Evolutionary conservation across 2,329 filamentous ascomycete species (phyloP).

Genomic region (Colletotrichum eleusines): DNA sequence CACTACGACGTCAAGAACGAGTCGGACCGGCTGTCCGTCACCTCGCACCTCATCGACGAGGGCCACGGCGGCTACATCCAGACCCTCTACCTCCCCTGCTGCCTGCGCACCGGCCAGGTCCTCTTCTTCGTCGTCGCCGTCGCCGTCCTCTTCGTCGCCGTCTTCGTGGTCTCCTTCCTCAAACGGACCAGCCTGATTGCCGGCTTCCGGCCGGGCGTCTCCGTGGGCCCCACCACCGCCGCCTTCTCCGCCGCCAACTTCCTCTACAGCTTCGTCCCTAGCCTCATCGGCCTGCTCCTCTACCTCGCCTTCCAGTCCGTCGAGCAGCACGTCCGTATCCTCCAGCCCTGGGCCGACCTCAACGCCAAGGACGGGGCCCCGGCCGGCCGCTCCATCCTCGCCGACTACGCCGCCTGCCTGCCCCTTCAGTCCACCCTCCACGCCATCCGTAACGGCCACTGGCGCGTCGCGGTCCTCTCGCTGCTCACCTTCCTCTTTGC

Average conservation of each 20-base stretch:
- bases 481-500: constrained; percentile 70
- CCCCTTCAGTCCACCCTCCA: constrained; percentile 70
- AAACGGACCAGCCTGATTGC: constrained; percentile 72
- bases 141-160: constrained; percentile 72
- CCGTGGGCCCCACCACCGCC: constrained; percentile 65
- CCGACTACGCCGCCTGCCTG: constrained; percentile 77
- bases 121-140: constrained; percentile 73
- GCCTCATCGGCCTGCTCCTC: constrained; percentile 73
- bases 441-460: constrained; percentile 72
- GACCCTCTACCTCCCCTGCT: constrained; percentile 79
- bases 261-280: constrained; percentile 82
- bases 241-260: constrained; percentile 92
- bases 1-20: constrained; percentile 44
- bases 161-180: constrained; percentile 84
- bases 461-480: constrained; percentile 72
- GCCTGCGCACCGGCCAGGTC: constrained; percentile 75
- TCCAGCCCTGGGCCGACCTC: constrained; percentile 78
- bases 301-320: constrained; percentile 76
- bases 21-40: constrained; percentile 45
- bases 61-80: constrained; percentile 63
- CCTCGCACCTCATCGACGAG: constrained; percentile 50
- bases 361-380: constrained; percentile 66
- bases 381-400: constrained; percentile 73
- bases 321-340: constrained; percentile 73
- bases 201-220: constrained; percentile 79